Conservation (phyloP, 2,329 filamentous ascomycete species). For the Beauveria asiatica region DNA sequence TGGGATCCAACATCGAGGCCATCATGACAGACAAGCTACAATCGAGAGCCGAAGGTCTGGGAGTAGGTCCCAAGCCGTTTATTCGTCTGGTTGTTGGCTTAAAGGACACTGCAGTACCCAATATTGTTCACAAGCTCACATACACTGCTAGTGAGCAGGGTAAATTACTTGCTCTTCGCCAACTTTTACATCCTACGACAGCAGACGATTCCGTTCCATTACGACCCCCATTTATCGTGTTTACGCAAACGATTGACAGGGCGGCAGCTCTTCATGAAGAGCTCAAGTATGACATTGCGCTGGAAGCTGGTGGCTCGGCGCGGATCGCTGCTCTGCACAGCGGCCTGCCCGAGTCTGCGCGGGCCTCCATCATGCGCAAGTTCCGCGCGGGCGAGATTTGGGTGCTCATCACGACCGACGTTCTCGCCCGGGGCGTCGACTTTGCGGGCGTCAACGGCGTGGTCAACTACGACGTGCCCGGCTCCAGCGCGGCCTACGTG, state of each 20-base stretch:
- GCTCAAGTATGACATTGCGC: constrained; percentile 87
- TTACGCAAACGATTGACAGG: constrained; percentile 90
- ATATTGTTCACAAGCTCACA: constrained; percentile 77
- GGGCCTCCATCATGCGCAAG: constrained; percentile 74
- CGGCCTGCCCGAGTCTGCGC: constrained; percentile 65
- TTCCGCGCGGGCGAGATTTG: constrained; percentile 92
- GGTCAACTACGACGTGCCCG: constrained; percentile 94
- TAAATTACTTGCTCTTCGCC: constrained; percentile 83
- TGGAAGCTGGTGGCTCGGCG: constrained; percentile 73
- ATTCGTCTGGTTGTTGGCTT: constrained; percentile 88
- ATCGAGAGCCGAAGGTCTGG: constrained; percentile 37
- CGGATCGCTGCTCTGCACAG: constrained; percentile 89
- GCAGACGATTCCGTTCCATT: constrained; percentile 50
- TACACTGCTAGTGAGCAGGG: constrained; percentile 91
- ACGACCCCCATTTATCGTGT: constrained; percentile 85
- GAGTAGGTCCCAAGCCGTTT: constrained; percentile 40
- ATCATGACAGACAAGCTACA: constrained; percentile 62
- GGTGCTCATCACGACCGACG: constrained; percentile 92
- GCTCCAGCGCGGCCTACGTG: constrained; percentile 82
- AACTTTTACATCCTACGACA: constrained; percentile 71
- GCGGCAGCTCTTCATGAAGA: constrained; percentile 83
- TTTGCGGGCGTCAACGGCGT: constrained; percentile 93
- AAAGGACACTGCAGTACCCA: constrained; percentile 91
- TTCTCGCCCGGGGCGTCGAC: constrained; percentile 85
- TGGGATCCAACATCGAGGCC: constrained; percentile 86